A percentile compares a stretch with the other conserved stretches of the same genome.
Evolutionary conservation across 306 rosid genomes (phyloP).

Genomic region (Lathyrus tuberosus): DNA sequence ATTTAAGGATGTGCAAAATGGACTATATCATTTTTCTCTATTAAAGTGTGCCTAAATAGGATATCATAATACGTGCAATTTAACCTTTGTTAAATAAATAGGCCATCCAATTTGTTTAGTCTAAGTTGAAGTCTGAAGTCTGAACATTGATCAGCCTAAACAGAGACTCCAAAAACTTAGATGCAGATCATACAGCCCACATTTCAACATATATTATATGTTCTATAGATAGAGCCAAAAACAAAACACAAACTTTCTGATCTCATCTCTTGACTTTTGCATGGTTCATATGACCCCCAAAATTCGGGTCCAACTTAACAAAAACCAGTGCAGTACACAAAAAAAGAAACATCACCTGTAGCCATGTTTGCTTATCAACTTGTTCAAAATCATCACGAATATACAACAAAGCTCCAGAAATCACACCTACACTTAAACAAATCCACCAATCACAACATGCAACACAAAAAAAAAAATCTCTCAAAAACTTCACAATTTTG

Average conservation of each 20-base stretch:
- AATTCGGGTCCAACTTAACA: not conserved
- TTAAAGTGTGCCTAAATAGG: too few relatives aligned
- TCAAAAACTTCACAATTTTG: too few relatives aligned
- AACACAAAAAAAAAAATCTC: not conserved
- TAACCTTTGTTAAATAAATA: too few relatives aligned
- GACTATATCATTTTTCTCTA: too few relatives aligned
- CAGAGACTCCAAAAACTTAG: too few relatives aligned
- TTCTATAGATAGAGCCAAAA: not conserved
- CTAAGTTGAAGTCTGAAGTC: too few relatives aligned
- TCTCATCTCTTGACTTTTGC: not conserved
- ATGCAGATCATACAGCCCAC: not conserved
- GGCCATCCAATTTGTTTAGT: too few relatives aligned
- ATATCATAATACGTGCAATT: too few relatives aligned
- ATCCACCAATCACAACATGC: not conserved
- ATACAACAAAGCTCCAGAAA: constrained; percentile 88
- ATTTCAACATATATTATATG: too few relatives aligned
- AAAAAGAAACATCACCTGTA: constrained; percentile 42
- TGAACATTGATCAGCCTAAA: too few relatives aligned
- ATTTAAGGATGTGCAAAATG: too few relatives aligned
- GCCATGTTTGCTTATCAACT: too few relatives aligned
- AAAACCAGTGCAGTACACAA: not conserved
- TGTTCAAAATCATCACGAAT: constrained; percentile 37
- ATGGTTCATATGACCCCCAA: not conserved
- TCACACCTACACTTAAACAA: constrained; percentile 58
- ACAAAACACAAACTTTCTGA: not conserved